Evolutionary conservation across 2,329 filamentous ascomycete genomes (phyloP).

Genomic region (Plectosphaerella sp.): DNA sequence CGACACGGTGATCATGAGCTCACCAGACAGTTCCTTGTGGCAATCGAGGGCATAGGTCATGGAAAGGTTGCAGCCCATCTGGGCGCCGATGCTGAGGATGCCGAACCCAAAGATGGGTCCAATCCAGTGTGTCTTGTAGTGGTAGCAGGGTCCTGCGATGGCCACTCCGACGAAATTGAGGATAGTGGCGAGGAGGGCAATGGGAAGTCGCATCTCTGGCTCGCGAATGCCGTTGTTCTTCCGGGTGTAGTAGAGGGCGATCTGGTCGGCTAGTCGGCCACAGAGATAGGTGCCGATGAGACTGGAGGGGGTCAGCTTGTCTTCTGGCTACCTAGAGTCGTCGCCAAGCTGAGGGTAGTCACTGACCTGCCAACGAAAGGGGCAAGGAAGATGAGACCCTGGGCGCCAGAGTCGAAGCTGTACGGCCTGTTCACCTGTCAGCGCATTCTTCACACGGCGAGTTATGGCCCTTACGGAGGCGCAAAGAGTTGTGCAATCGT

Average conservation of each 20-base stretch:
- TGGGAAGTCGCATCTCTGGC: slow-evolving; percentile 30
- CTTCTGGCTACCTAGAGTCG: not conserved
- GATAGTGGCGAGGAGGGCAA: slow-evolving; percentile 7
- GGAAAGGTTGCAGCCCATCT: slow-evolving; percentile 13
- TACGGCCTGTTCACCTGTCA: not conserved
- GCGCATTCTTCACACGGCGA: not conserved
- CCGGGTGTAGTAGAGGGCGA: slow-evolving; percentile 26
- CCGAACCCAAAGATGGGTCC: slow-evolving; percentile 13
- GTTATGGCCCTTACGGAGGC: not conserved
- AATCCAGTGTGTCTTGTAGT: slow-evolving; percentile 13
- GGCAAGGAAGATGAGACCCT: not conserved
- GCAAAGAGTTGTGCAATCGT: not conserved
- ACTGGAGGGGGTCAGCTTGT: not conserved
- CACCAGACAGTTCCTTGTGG: slow-evolving; percentile 13
- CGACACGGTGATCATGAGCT: slow-evolving; percentile 10
- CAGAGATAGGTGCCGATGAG: slow-evolving; percentile 27
- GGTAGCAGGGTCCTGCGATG: not conserved
- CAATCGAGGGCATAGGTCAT: slow-evolving; percentile 15
- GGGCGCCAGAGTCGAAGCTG: not conserved
- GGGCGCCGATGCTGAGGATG: slow-evolving; percentile 13
- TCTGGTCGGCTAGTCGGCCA: slow-evolving; percentile 26
- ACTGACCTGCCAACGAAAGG: not conserved
- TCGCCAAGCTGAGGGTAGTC: not conserved
- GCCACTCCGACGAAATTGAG: slow-evolving; percentile 13
- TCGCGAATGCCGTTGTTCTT: slow-evolving; percentile 31